Base-by-base conservation (phyloP, 139 green algal genomes). In the Chlamydomonas incerta region DNA sequence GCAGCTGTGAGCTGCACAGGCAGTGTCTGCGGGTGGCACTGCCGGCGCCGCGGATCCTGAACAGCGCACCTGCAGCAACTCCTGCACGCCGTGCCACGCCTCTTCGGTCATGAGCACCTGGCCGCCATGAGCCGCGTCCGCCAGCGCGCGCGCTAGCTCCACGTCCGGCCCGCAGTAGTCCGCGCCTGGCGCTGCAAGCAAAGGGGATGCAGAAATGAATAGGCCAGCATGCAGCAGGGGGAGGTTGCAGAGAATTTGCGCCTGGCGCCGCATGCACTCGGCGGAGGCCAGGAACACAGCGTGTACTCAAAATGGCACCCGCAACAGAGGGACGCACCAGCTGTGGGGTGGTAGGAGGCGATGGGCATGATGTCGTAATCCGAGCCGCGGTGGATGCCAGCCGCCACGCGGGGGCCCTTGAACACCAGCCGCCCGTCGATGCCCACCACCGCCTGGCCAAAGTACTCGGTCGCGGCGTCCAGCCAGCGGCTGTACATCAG, bases 91-190 rank as follows among this genome's bases (percentile, higher is more conserved):
- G 21, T 90, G 83, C 95, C 95, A 98, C 6, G 95, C 94, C 62
- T 80, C 58, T 79, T 96, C 92, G 41, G 80, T 95, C 18, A 98
- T 80, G 47, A 98, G 87, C 28, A 97, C 93, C 72, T 96, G 93
- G 0, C 95, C 94, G 34, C 94, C 94, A 63, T 93, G 80, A 17
- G 79, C 84, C 0, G 81, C 81, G 34, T 88, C 87, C 29, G 83
- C 87, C 4, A 98, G 80, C 50, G 72, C 73, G n/a, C 87, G 46
- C 31, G 90, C 77, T 20, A 95, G 83, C 23, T 87, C 82, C 72
- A 93, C 91, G 1, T 63, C 94, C 4, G 82, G 83, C 17, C 95
- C 95, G 18, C 73, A 29, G 74, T 95, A 96, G 31, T 73, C 71
- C n/a, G 80, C 80, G 20, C 46, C 71, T 10, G 82, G 58, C 20